Evolutionary conservation across 2,329 filamentous ascomycete species (phyloP), one percentile per base, ranked within the genome.

Genomic region (Diaporthe longicolla): DNA sequence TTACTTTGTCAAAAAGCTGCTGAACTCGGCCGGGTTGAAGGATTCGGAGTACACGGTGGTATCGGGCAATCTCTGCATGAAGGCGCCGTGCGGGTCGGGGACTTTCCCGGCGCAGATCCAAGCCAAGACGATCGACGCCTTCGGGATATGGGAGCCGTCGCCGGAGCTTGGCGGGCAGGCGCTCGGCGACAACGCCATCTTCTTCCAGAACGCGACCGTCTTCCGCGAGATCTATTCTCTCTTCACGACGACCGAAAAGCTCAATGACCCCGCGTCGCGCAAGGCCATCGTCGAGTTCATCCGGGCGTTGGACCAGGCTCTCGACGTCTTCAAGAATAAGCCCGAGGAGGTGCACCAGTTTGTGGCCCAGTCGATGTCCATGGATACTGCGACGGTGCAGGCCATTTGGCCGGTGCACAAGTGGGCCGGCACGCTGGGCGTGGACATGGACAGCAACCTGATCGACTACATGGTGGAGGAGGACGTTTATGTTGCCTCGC

Each of bases 381-480:
- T 65, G 59, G 59, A 65, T 7, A 29, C 19, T 43, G 59, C 26
- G 5, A 65, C 59, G 17, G 59, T 48, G 19, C 59, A 50, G 43
- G 59, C 59, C 3, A 8, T 65, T 10, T 65, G 59, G 59, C 43
- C 40, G 59, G 59, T 48, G 17, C 59, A 63, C 40, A 48, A 29
- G 40, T 63, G 59, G 59, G 59, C 40, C 10, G 59, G 59, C 24
- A 48, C 59, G 43, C 40, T 65, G 19, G 59, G 59, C 6, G 59
- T 2, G 59, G 59, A 50, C 19, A 65, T 65, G 59, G 59, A 48
- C 40, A 65, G 59, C 11, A 65, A 65, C 26, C n/a, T 65, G 59
- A 50, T 65, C 10, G 59, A 65, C 40, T 65, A 65, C 43, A 65
- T 65, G 59, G 43, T 65, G 59, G 59, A 65, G 21, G 59, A 65